These are phyloP conservation scores for Quercus aquifolioides DNA, from an alignment of 306 rosid genomes.

Conservation along the genomic window DNA sequence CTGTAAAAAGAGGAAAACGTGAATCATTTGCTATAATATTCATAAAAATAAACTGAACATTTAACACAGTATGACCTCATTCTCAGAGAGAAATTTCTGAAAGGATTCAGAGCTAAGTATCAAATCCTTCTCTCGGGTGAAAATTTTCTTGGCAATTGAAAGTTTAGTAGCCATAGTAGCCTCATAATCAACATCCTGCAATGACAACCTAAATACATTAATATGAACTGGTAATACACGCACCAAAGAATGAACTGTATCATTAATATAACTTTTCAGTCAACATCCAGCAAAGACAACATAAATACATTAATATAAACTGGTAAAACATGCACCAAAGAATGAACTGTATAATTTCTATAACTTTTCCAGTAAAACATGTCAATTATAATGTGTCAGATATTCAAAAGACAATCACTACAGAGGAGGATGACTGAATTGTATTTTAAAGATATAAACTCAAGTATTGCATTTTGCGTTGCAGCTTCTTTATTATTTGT, in stretches of 20 bases:
- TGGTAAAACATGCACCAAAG: background rate
- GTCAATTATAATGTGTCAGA: background rate
- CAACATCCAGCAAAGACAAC: slow-evolving; percentile 60
- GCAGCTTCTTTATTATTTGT: slow-evolving; percentile 1
- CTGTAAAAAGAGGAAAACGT: background rate
- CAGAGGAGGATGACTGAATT: background rate
- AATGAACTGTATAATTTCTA: background rate
- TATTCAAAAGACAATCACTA: slow-evolving; percentile 9
- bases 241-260: background rate
- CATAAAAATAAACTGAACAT: slow-evolving; percentile 2
- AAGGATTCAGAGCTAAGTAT: slow-evolving; percentile 71
- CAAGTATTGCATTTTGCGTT: slow-evolving; percentile 5
- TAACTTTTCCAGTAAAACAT: background rate
- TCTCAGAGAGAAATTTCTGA: slow-evolving; percentile 65
- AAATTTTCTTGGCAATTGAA: slow-evolving; percentile 80
- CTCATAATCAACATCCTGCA: slow-evolving; percentile 90
- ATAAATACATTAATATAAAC: background rate
- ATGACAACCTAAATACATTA: slow-evolving; percentile 3
- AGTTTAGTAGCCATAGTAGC: slow-evolving; percentile 79
- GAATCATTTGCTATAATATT: slow-evolving; percentile 11
- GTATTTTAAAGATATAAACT: background rate
- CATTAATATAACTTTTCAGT: slow-evolving; percentile 21
- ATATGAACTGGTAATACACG: background rate
- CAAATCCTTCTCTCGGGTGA: slow-evolving; percentile 63
- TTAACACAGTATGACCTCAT: slow-evolving; percentile 56